These are phyloP conservation scores for Eimeria falciformis DNA, from an alignment of 169 alveolate genomes.

Conservation along the genomic window DNA sequence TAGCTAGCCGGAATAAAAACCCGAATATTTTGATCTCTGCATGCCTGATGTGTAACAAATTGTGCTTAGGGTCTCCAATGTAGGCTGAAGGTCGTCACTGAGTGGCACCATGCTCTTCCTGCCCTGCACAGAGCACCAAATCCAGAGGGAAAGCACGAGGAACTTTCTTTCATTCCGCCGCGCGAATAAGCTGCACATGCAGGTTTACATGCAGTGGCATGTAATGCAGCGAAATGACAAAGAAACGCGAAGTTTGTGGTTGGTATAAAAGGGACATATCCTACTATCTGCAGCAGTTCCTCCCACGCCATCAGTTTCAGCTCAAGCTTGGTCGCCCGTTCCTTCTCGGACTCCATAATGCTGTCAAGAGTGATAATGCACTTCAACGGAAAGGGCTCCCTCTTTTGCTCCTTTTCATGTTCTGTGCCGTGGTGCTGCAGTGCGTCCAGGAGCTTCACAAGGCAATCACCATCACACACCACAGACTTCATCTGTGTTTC, in stretches of 20 bases:
- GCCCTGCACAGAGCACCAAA: constrained; percentile 69
- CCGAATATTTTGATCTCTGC: no score
- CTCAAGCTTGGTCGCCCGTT: constrained; percentile 5
- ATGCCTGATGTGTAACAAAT: constrained; percentile 97
- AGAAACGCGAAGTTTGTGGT: no score
- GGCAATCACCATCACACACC: constrained; percentile 66
- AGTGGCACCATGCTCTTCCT: constrained; percentile 56
- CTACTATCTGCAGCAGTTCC: constrained; percentile 33
- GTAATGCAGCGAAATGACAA: no score
- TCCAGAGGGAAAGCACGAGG: no score
- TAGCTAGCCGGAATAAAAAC: background rate
- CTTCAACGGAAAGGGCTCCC: constrained; percentile 22
- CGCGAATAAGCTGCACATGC: no score
- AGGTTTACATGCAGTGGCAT: no score
- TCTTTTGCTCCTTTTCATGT: background rate
- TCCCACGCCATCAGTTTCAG: constrained; percentile 28
- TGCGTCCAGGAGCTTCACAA: constrained; percentile 46
- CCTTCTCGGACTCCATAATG: background rate
- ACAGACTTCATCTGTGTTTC: constrained; percentile 75
- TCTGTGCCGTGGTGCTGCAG: constrained; percentile 3
- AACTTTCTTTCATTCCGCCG: no score
- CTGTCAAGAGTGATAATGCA: constrained; percentile 46
- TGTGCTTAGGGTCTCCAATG: constrained; percentile 86
- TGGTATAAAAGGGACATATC: no score
- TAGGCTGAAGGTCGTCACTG: constrained; percentile 57